Conservation (phyloP, 164 flowering plant genomes). For the grape (Vitis vinifera) region DNA sequence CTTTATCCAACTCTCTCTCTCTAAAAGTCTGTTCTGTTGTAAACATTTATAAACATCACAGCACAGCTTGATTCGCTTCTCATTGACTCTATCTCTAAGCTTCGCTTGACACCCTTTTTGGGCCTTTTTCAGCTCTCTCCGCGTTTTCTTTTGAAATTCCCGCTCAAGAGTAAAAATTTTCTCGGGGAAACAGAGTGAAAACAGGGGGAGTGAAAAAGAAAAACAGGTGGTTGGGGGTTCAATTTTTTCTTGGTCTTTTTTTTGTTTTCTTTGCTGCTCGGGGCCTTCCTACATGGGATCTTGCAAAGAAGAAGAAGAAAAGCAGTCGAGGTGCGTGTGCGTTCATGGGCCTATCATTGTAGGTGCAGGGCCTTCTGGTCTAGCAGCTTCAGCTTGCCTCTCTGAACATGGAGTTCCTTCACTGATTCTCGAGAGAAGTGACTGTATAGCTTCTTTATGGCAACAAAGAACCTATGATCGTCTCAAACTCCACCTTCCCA, state of each 20-base stretch:
- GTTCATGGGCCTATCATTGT: constrained; percentile 72
- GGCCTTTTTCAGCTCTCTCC: too few species aligned
- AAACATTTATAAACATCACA: too few species aligned
- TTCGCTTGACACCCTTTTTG: too few species aligned
- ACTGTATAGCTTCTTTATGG: constrained; percentile 89
- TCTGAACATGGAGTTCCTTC: constrained; percentile 51
- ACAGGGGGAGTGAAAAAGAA: constrained; percentile 3
- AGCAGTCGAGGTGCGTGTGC: constrained; percentile 18
- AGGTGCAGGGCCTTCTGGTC: constrained; percentile 94
- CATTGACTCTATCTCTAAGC: not conserved
- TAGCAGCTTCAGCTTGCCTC: constrained; percentile 81
- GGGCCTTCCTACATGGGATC: constrained; percentile 31
- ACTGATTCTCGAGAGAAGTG: constrained; percentile 59
- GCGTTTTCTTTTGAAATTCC: too few species aligned
- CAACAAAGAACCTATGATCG: constrained; percentile 55
- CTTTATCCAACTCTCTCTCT: not conserved
- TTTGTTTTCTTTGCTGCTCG: constrained; percentile 3
- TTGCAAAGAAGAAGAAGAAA: constrained; percentile 27
- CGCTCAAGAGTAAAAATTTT: too few species aligned
- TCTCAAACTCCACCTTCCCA: constrained; percentile 81
- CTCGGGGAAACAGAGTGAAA: too few species aligned
- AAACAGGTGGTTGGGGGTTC: constrained; percentile 4
- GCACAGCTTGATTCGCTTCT: constrained; percentile 5
- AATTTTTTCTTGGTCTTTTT: not conserved
- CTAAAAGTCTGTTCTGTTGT: too few species aligned